Evolutionary conservation across 78 protist species (phyloP).

Genomic region (Emiliania huxleyi): DNA sequence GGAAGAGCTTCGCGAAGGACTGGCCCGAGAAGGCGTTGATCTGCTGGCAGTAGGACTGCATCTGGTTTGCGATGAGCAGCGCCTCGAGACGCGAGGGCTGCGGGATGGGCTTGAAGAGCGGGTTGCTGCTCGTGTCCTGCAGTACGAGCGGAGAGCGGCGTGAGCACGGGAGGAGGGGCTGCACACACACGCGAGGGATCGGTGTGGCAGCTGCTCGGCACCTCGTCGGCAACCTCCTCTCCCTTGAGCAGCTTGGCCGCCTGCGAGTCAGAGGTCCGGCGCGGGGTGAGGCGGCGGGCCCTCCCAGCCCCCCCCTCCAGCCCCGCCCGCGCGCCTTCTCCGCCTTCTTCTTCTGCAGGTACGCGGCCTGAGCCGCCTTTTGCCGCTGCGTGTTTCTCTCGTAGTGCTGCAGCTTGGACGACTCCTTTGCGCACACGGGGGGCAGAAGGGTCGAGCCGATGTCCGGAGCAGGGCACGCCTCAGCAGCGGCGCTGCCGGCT

Average conservation of each 20-base stretch:
- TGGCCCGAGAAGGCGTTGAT: constrained; percentile 31
- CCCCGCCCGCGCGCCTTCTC: neutral
- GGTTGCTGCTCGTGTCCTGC: neutral
- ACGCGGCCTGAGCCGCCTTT: neutral
- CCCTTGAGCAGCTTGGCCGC: too few relatives aligned
- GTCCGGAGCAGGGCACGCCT: too few relatives aligned
- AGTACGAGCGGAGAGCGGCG: too few relatives aligned
- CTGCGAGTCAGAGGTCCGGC: too few relatives aligned
- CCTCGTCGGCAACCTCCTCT: too few relatives aligned
- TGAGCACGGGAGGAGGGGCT: too few relatives aligned
- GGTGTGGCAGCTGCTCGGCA: too few relatives aligned
- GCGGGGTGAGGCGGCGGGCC: neutral
- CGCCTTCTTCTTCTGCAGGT: neutral
- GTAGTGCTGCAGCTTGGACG: constrained; percentile 20
- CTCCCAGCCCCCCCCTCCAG: neutral
- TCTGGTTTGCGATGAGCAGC: constrained; percentile 63
- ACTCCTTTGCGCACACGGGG: neutral
- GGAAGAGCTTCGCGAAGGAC: constrained; percentile 19
- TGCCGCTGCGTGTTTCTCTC: constrained; percentile 14
- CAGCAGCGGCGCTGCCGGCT: too few relatives aligned
- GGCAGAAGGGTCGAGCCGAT: too few relatives aligned
- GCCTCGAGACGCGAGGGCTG: constrained; percentile 67
- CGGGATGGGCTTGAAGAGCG: constrained; percentile 25
- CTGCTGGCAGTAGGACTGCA: constrained; percentile 68
- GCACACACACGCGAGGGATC: too few relatives aligned